A percentile compares a stretch with the other conserved stretches of the same genome.
These are phyloP conservation scores for Citrus hindsii DNA, from an alignment of 345 rosid species.

Conservation along the genomic window DNA sequence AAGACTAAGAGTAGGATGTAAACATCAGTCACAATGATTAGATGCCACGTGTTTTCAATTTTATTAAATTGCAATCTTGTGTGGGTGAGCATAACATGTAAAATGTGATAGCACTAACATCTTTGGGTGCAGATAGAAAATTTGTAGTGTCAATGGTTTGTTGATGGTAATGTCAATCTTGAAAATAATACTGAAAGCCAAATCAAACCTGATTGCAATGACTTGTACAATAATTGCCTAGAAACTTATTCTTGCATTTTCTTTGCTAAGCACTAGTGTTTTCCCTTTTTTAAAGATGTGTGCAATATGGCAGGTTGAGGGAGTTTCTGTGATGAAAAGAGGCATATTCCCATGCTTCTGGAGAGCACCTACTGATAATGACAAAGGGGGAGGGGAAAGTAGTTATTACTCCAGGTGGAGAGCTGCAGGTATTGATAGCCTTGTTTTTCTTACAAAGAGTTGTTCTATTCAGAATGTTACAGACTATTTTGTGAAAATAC, in stretches of 20 bases:
- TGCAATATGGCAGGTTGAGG: conserved; percentile 54
- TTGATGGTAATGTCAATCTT: background rate
- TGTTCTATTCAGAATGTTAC: conserved; percentile 50
- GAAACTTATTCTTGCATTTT: background rate
- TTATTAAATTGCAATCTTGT: background rate
- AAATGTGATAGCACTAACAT: background rate
- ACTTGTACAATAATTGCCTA: background rate
- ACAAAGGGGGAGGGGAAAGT: conserved; percentile 76
- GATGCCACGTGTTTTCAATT: too few species aligned
- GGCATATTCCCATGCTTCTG: conserved; percentile 90
- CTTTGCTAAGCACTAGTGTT: background rate
- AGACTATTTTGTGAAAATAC: conserved; percentile 46
- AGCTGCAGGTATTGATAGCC: conserved; percentile 54
- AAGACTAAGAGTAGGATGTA: too few species aligned
- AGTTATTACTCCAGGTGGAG: conserved; percentile 89
- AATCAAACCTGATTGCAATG: background rate
- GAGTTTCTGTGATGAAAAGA: conserved; percentile 58
- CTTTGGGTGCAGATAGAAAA: background rate
- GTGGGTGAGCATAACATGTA: background rate
- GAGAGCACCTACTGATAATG: conserved; percentile 97
- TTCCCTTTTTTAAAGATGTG: background rate
- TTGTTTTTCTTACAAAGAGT: conserved; percentile 52
- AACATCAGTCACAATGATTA: too few species aligned
- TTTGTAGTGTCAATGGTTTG: background rate
- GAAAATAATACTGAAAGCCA: background rate